Conservation (phyloP, 2,329 filamentous ascomycete species). For the Macrophomina pseudophaseolina region DNA sequence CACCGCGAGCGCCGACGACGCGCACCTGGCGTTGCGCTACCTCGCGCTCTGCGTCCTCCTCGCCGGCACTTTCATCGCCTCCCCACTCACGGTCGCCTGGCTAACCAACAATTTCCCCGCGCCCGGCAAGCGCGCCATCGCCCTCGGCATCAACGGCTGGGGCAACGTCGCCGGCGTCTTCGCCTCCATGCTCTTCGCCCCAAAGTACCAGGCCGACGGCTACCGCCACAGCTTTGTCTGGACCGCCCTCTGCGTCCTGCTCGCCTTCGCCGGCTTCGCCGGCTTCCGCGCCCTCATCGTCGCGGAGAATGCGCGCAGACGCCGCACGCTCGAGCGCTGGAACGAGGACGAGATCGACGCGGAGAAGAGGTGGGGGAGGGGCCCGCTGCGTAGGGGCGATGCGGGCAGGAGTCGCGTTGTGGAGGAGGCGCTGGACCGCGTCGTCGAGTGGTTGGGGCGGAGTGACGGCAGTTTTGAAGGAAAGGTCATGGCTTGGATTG, state of each 20-base stretch:
- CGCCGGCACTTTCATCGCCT: conserved; percentile 57
- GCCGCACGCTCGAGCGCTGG: conserved; percentile 34
- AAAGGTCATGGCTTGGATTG: conserved; percentile 31
- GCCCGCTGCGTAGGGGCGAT: conserved; percentile 26
- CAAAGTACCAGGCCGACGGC: conserved; percentile 33
- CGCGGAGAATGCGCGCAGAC: conserved; percentile 46
- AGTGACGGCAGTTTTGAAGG: conserved; percentile 30
- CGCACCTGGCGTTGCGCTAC: conserved; percentile 44
- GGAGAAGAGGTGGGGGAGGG: conserved; percentile 41
- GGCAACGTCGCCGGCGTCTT: conserved; percentile 56
- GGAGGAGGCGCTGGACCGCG: conserved; percentile 33
- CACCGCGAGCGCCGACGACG: conserved; percentile 35
- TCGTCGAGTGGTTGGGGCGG: conserved; percentile 28
- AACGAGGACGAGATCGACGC: conserved; percentile 46
- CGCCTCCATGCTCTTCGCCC: conserved; percentile 50
- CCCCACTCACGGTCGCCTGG: conserved; percentile 61
- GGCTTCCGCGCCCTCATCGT: conserved; percentile 45
- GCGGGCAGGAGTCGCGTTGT: conserved; percentile 32
- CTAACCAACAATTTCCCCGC: conserved; percentile 60
- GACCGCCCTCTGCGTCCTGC: conserved; percentile 46
- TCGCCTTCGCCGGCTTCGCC: conserved; percentile 48
- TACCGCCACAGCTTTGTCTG: conserved; percentile 52
- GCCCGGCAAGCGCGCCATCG: conserved; percentile 58
- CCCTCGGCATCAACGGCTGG: conserved; percentile 62
- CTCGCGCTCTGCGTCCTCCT: conserved; percentile 55